Conservation (phyloP, 2,329 filamentous ascomycete genomes). For the Aspergillus sergii region DNA sequence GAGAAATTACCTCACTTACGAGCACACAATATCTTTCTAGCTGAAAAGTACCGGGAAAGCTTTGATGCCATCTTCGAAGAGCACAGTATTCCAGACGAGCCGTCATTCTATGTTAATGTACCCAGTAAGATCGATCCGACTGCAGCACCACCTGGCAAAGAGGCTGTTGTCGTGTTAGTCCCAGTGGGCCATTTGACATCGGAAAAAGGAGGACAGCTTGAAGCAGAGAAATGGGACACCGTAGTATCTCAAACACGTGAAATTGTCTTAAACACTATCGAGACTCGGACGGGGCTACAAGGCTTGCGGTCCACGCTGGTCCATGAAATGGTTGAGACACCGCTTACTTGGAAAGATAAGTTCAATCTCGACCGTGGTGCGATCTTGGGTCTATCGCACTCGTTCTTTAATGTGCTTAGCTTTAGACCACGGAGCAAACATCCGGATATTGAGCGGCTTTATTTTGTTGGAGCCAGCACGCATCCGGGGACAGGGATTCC, state of each 20-base stretch:
- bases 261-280: constrained; percentile 34
- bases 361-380: constrained; percentile 78
- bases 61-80: constrained; percentile 76
- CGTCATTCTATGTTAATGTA: constrained; percentile 77
- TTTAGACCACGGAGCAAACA: constrained; percentile 37
- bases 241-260: background rate
- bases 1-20: constrained; percentile 61
- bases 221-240: background rate
- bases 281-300: constrained; percentile 60
- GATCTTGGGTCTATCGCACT: constrained; percentile 71
- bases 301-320: constrained; percentile 52
- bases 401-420: constrained; percentile 60
- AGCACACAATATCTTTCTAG: constrained; percentile 77
- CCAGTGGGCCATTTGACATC: constrained; percentile 64
- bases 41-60: constrained; percentile 70
- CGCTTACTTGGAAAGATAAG: constrained; percentile 62
- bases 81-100: constrained; percentile 67
- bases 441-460: constrained; percentile 42
- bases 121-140: constrained; percentile 69
- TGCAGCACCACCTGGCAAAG: constrained; percentile 67
- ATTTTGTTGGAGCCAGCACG: constrained; percentile 75
- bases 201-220: background rate
- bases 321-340: constrained; percentile 68
- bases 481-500: constrained; percentile 78
- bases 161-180: constrained; percentile 70